phyloP scores from a whole-genome alignment of 2,329 filamentous ascomycete species.

The Epichloe sp. region DNA sequence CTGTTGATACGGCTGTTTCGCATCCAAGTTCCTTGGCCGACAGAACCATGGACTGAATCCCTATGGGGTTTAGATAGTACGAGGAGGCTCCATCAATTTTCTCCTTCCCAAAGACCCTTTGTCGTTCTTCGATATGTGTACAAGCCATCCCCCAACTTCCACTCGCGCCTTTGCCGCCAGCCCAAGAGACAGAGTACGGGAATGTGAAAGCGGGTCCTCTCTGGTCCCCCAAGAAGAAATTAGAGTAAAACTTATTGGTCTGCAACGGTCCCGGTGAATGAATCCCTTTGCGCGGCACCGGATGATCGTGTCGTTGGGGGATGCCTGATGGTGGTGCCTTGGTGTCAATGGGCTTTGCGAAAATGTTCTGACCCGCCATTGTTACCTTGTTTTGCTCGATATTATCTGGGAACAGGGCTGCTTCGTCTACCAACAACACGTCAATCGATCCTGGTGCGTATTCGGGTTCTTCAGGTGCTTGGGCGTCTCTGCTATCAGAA shows the following conservation, averaged over 20 bases:
- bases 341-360: conserved; percentile 40
- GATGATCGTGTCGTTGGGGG: conserved; percentile 38
- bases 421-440: background rate
- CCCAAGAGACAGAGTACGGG: conserved; percentile 60
- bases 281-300: conserved; percentile 41
- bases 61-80: conserved; percentile 72
- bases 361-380: conserved; percentile 34
- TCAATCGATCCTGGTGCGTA: no score
- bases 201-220: conserved; percentile 58
- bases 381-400: background rate
- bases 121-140: conserved; percentile 55
- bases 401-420: background rate
- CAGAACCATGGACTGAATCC: conserved; percentile 67
- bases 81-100: conserved; percentile 42
- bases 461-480: background rate
- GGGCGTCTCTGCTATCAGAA: background rate
- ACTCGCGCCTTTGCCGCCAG: conserved; percentile 46
- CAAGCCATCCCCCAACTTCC: conserved; percentile 67
- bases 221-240: conserved; percentile 67
- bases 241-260: conserved; percentile 74
- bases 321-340: conserved; percentile 37
- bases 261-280: conserved; percentile 36
- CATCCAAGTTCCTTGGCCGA: conserved; percentile 61
- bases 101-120: conserved; percentile 54
- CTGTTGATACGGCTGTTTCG: conserved; percentile 41